Conservation (phyloP, 2,329 filamentous ascomycete species). For the Penicillium sp. region DNA sequence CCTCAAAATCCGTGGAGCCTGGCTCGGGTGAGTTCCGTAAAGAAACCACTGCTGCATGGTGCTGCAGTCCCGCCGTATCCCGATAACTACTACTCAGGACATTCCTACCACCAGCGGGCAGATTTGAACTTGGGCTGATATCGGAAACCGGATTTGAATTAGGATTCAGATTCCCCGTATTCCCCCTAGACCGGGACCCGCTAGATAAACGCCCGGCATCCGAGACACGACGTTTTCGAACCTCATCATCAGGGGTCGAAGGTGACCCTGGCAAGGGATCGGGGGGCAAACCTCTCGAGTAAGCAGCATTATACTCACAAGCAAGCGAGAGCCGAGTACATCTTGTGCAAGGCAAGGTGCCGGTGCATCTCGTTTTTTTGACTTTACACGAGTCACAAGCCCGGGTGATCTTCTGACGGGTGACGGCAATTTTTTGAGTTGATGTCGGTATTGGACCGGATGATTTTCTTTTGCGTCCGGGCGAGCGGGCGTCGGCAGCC, state of each 20-base stretch:
- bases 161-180: not conserved
- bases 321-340: constrained; percentile 33
- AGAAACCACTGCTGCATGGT: constrained; percentile 14
- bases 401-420: constrained; percentile 39
- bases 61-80: not conserved
- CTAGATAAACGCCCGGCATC: not conserved
- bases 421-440: constrained; percentile 17
- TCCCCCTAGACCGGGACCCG: constrained; percentile 5
- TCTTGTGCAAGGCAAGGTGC: constrained; percentile 36
- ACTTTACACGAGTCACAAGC: constrained; percentile 41
- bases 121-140: not conserved
- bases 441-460: constrained; percentile 16
- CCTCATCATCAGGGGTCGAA: not conserved
- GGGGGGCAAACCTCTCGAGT: constrained; percentile 39
- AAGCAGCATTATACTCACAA: constrained; percentile 39
- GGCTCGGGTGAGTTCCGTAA: constrained; percentile 46
- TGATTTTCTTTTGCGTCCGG: constrained; percentile 32
- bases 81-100: not conserved
- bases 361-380: constrained; percentile 40
- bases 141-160: not conserved
- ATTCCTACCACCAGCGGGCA: not conserved
- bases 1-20: constrained; percentile 52
- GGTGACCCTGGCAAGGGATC: constrained; percentile 25
- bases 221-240: not conserved
- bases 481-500: not conserved